phyloP scores from a whole-genome alignment of 225 moss, liverwort and hornwort species.

The Marchantia paleacea region DNA sequence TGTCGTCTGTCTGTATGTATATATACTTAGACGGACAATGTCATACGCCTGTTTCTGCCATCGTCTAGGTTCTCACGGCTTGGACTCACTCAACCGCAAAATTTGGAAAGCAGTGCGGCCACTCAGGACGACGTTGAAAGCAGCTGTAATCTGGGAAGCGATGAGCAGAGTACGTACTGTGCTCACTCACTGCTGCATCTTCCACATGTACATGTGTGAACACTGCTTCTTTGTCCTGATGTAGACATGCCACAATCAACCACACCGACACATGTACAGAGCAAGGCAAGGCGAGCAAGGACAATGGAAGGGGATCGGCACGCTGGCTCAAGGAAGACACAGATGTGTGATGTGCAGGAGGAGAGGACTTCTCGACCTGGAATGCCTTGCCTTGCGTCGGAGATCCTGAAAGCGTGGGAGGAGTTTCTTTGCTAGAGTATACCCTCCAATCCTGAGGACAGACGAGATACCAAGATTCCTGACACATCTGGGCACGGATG shows the following conservation, averaged over 20 bases:
- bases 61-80: not conserved
- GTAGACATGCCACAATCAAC: not conserved
- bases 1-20: not conserved
- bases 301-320: too few relatives aligned
- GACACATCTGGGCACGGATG: constrained; percentile 5
- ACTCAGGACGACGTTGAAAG: not conserved
- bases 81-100: constrained; percentile 4
- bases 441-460: not conserved
- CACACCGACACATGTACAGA: not conserved
- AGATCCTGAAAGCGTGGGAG: not conserved
- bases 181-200: not conserved
- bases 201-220: not conserved
- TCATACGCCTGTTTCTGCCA: not conserved
- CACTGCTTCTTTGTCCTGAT: not conserved
- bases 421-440: not conserved
- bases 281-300: too few relatives aligned
- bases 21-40: too few relatives aligned
- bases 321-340: too few relatives aligned
- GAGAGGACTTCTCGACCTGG: not conserved
- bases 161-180: not conserved
- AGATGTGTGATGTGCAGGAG: too few relatives aligned
- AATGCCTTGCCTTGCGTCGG: not conserved
- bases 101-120: not conserved
- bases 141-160: constrained; percentile 1
- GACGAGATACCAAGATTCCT: not conserved